These are phyloP conservation scores for Ceriops tagal DNA, from an alignment of 345 rosid genomes.

Conservation along the genomic window DNA sequence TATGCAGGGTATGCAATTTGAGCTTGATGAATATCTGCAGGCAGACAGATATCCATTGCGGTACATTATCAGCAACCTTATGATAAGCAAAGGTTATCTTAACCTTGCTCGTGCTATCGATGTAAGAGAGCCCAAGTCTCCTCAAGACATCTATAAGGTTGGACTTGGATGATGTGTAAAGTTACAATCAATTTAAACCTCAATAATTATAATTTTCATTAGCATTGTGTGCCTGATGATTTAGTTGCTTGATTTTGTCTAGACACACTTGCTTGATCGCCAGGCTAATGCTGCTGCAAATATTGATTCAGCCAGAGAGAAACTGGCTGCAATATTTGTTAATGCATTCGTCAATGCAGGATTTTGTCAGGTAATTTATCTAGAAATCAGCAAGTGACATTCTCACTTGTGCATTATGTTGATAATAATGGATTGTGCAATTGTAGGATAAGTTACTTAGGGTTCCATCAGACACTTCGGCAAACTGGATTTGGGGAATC, in stretches of 20 bases:
- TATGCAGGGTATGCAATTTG: conserved; percentile 61
- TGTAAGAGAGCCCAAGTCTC: conserved; percentile 97
- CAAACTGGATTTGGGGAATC: conserved; percentile 88
- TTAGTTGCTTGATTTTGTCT: conserved; percentile 9
- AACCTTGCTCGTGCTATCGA: conserved; percentile 95
- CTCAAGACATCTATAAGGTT: conserved; percentile 96
- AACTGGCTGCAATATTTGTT: conserved; percentile 90
- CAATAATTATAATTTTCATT: too few species aligned
- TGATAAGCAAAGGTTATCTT: conserved; percentile 81
- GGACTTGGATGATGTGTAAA: conserved; percentile 3
- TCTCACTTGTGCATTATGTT: conserved; percentile 8
- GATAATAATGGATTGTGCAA: not conserved
- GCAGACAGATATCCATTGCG: conserved; percentile 60
- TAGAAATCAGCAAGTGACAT: conserved; percentile 8
- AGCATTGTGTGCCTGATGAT: not conserved
- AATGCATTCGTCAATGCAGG: conserved; percentile 98
- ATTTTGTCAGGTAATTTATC: conserved; percentile 67
- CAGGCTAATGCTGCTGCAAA: conserved; percentile 67
- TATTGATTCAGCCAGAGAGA: conserved; percentile 87
- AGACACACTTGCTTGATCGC: conserved; percentile 95
- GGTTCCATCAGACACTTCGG: conserved; percentile 67
- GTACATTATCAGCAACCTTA: conserved; percentile 73
- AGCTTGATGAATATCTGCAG: conserved; percentile 60
- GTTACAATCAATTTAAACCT: conserved; percentile 8
- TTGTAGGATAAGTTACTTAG: conserved; percentile 86